These are phyloP conservation scores for Picea sitchensis DNA, from an alignment of 75 land plant species.

Conservation along the genomic window DNA sequence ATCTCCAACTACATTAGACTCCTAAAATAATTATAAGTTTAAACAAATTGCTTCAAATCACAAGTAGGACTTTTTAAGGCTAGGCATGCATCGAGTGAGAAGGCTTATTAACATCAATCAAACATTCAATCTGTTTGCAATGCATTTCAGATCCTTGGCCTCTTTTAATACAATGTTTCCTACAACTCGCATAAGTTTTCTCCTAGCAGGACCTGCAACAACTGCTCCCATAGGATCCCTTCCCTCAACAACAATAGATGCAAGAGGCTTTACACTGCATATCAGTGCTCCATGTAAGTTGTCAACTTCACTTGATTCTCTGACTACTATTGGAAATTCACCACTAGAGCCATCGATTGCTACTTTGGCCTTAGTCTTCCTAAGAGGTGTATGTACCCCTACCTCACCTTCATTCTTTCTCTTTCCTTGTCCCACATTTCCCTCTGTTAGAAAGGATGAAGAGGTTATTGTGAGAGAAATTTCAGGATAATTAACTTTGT, in stretches of 20 bases:
- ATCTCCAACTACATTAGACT: not conserved
- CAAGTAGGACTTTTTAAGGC: not conserved
- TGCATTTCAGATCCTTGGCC: constrained; percentile 76
- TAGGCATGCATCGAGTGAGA: not conserved
- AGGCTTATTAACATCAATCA: not conserved
- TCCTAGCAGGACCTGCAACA: constrained; percentile 61
- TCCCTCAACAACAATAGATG: constrained; percentile 18
- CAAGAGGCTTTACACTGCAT: constrained; percentile 23
- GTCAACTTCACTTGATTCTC: constrained; percentile 26
- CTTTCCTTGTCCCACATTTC: constrained; percentile 22
- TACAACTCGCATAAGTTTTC: constrained; percentile 31
- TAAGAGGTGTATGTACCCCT: constrained; percentile 23
- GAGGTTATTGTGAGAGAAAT: not conserved
- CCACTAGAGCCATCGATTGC: constrained; percentile 12
- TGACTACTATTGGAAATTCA: constrained; percentile 16
- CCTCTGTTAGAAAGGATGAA: constrained; percentile 12
- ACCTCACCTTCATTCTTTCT: constrained; percentile 27
- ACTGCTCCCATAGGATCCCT: constrained; percentile 28
- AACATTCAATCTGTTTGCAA: constrained; percentile 86
- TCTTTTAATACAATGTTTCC: constrained; percentile 51
- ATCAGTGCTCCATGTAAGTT: constrained; percentile 16
- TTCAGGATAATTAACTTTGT: no score
- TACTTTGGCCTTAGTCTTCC: constrained; percentile 27
- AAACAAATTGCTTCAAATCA: not conserved
- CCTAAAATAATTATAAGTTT: not conserved